A percentile compares a stretch with the other conserved stretches of the same genome.
These are phyloP conservation scores for Diddensiella santjacobensis DNA, from an alignment of 805 yeast species.

Conservation along the genomic window DNA sequence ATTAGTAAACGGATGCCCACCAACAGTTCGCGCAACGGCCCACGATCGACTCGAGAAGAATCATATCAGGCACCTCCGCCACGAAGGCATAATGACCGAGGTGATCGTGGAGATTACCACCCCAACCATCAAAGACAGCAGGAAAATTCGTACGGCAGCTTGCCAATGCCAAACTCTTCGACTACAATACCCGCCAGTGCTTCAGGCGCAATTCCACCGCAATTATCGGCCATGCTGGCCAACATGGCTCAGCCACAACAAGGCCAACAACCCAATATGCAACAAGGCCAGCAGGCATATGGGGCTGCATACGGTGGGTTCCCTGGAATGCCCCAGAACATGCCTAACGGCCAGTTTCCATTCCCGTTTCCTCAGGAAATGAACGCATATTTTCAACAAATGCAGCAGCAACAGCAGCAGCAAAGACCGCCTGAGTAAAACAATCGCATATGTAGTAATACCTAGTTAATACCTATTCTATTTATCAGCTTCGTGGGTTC, in stretches of 20 bases:
- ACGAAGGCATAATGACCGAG: background rate
- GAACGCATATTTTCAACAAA: constrained; percentile 23
- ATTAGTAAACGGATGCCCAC: constrained; percentile 91
- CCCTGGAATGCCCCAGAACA: constrained; percentile 6
- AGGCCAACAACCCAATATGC: background rate
- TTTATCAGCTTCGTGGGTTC: too few relatives aligned
- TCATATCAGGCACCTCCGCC: background rate
- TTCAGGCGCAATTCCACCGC: constrained; percentile 16
- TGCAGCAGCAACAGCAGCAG: constrained; percentile 24
- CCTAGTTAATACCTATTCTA: too few relatives aligned
- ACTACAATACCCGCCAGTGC: background rate
- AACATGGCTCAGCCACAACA: constrained; percentile 18
- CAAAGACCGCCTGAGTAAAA: background rate
- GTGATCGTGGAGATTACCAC: background rate
- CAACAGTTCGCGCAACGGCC: constrained; percentile 79
- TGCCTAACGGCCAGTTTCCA: constrained; percentile 9
- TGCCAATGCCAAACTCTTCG: constrained; percentile 8
- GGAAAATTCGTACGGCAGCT: background rate
- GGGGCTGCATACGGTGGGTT: background rate
- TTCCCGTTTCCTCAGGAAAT: constrained; percentile 21
- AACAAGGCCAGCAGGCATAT: background rate
- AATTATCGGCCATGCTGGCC: constrained; percentile 15
- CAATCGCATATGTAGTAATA: too few relatives aligned
- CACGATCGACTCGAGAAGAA: constrained; percentile 54
- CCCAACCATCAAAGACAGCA: background rate